phyloP scores from a whole-genome alignment of 352 stramenopile species.

The Phytophthora capsici region DNA sequence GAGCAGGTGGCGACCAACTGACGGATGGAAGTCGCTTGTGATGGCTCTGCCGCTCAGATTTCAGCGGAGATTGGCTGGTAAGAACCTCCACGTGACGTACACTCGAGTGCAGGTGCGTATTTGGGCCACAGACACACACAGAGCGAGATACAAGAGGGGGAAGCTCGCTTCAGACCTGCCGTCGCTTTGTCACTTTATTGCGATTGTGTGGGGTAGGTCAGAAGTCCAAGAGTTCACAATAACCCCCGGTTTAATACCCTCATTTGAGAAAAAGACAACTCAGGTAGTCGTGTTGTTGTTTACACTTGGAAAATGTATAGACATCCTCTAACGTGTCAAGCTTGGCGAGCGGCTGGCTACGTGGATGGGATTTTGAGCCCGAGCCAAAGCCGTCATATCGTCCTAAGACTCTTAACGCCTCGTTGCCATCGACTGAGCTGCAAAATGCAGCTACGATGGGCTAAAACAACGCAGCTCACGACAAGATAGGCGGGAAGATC shows the following conservation, averaged over 20 bases:
- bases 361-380: slow-evolving; percentile 14
- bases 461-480: slow-evolving; percentile 25
- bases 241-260: not conserved
- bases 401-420: slow-evolving; percentile 19
- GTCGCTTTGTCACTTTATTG: slow-evolving; percentile 31
- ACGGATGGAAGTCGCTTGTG: slow-evolving; percentile 10
- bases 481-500: slow-evolving; percentile 82
- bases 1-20: slow-evolving; percentile 11
- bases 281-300: slow-evolving; percentile 31
- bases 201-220: slow-evolving; percentile 21
- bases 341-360: slow-evolving; percentile 19
- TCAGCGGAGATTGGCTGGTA: not conserved
- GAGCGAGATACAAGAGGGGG: slow-evolving; percentile 14
- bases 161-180: slow-evolving; percentile 11
- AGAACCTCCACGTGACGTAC: slow-evolving; percentile 7
- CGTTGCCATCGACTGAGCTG: slow-evolving; percentile 7
- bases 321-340: slow-evolving; percentile 29
- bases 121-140: slow-evolving; percentile 1
- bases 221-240: slow-evolving; percentile 6
- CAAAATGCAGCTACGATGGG: not conserved
- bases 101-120: slow-evolving; percentile 7
- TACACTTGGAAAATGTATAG: slow-evolving; percentile 33
- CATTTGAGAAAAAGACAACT: slow-evolving; percentile 24
- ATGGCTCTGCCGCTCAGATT: slow-evolving; percentile 29
- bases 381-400: slow-evolving; percentile 24